phyloP scores from a whole-genome alignment of 2,329 filamentous ascomycete species.

The Ilyonectria robusta region DNA sequence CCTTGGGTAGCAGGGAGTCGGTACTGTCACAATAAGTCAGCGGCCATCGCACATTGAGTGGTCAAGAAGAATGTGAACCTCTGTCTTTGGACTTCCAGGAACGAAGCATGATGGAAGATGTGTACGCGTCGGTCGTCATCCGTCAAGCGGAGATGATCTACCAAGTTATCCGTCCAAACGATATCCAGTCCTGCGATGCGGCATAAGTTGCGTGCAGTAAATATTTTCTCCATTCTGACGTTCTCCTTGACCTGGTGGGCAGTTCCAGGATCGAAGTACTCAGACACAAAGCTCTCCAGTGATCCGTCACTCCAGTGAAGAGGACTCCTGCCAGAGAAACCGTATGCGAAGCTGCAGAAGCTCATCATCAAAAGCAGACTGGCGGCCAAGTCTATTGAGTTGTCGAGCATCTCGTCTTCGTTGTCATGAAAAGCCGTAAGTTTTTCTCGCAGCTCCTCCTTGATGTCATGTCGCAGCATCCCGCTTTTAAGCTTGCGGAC shows the following conservation, averaged over 20 bases:
- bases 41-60: background rate
- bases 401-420: background rate
- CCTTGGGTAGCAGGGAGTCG: conserved; percentile 5
- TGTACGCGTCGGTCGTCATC: conserved; percentile 4
- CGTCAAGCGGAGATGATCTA: conserved; percentile 7
- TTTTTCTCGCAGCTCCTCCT: background rate
- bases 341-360: background rate
- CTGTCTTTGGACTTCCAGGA: conserved; percentile 1
- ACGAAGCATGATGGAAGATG: conserved; percentile 14
- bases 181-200: conserved; percentile 14
- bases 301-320: background rate
- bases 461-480: background rate
- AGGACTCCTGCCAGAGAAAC: background rate
- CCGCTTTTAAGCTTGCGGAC: background rate
- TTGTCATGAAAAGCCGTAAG: background rate
- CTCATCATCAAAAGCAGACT: background rate
- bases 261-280: background rate
- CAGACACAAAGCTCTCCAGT: background rate
- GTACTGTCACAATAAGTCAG: background rate
- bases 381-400: conserved; percentile 1
- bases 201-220: conserved; percentile 6
- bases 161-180: conserved; percentile 15
- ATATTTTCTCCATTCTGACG: conserved; percentile 14
- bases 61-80: background rate
- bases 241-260: background rate